Evolutionary conservation across 148 eudicot genomes (phyloP).

Genomic region (Rhododendron simsii): DNA sequence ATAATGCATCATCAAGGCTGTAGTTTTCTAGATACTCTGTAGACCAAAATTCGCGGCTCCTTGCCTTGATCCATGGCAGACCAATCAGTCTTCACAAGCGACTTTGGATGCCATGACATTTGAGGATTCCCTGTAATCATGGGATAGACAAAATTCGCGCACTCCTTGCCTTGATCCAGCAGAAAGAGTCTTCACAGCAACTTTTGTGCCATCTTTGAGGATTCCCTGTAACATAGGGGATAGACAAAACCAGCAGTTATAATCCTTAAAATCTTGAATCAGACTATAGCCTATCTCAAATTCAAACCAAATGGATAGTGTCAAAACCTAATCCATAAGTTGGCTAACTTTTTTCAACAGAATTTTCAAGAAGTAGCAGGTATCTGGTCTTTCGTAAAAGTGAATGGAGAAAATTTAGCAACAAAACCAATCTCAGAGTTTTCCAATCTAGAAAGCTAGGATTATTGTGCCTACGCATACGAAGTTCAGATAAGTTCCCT

Average conservation of each 20-base stretch:
- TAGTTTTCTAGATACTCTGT: slow-evolving; percentile 72
- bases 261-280: not conserved
- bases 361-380: not conserved
- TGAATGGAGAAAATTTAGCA: not conserved
- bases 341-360: not conserved
- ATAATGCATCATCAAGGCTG: slow-evolving; percentile 71
- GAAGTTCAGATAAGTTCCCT: not conserved
- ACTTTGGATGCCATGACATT: slow-evolving; percentile 70
- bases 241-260: not conserved
- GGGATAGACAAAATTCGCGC: slow-evolving; percentile 76
- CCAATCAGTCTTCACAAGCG: slow-evolving; percentile 77
- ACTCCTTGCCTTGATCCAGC: slow-evolving; percentile 78
- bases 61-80: no score
- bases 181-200: slow-evolving; percentile 81
- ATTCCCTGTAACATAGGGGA: slow-evolving; percentile 36
- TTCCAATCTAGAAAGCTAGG: not conserved
- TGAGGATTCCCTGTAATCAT: no score
- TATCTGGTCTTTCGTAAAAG: not conserved
- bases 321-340: not conserved
- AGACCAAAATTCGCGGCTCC: no score
- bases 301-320: not conserved
- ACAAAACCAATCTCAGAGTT: not conserved
- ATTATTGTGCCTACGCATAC: not conserved
- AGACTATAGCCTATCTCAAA: not conserved
- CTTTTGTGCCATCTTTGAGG: slow-evolving; percentile 55